Conservation (phyloP, 2,329 filamentous ascomycete species). For the Talaromyces piceae region DNA sequence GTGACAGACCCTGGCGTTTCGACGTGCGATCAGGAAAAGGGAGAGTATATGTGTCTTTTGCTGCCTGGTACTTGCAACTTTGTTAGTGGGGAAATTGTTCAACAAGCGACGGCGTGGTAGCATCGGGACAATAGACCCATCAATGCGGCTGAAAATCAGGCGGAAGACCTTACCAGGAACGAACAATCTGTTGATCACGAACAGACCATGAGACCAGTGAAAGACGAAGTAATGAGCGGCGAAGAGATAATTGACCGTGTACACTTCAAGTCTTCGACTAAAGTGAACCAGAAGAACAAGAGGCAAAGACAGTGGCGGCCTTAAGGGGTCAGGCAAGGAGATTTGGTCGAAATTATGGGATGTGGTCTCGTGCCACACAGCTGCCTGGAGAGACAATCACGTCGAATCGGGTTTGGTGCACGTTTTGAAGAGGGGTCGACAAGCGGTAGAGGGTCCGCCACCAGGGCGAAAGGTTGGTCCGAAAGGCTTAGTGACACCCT, state of each 20-base stretch:
- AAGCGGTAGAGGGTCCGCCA: background rate
- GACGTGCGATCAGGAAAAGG: background rate
- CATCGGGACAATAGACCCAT: background rate
- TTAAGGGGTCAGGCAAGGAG: background rate
- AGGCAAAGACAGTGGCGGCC: background rate
- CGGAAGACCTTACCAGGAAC: background rate
- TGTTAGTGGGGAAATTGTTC: background rate
- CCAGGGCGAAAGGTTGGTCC: background rate
- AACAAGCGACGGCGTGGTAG: background rate
- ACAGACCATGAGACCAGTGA: background rate
- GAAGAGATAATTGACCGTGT: background rate
- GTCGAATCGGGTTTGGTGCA: background rate
- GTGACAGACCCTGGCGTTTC: background rate
- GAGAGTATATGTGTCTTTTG: too few species aligned
- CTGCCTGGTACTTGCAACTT: background rate
- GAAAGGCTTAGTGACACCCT: background rate
- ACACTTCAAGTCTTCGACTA: too few species aligned
- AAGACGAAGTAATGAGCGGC: too few species aligned
- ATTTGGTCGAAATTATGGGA: slow-evolving; percentile 11
- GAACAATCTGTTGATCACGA: background rate
- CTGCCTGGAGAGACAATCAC: slow-evolving; percentile 8
- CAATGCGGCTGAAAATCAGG: background rate
- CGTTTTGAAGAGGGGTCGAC: background rate
- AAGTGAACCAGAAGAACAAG: too few species aligned
- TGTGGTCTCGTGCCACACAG: slow-evolving; percentile 28